phyloP scores from a whole-genome alignment of 352 stramenopile species.

The Thraustochytrium striatum region DNA sequence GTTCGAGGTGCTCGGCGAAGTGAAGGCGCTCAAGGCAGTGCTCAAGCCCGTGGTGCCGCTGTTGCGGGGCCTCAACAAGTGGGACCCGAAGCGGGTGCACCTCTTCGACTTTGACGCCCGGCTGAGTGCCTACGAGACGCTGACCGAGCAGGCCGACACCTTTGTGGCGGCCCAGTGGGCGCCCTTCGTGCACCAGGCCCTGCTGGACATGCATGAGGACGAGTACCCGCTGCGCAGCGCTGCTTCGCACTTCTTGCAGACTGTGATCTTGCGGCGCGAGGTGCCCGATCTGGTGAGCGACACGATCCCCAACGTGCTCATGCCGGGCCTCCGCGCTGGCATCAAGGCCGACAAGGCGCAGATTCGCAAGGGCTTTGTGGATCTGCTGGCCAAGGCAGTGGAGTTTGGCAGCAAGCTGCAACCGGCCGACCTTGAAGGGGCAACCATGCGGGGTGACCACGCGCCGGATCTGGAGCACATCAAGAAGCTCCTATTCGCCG shows the following conservation, averaged over 20 bases:
- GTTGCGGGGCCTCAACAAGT: background rate
- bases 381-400: background rate
- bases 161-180: background rate
- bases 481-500: background rate
- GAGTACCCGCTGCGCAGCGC: conserved; percentile 37
- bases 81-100: background rate
- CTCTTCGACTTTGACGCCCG: conserved; percentile 24
- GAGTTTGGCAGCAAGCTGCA: background rate
- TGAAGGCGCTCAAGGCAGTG: background rate
- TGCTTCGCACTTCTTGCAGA: conserved; percentile 5
- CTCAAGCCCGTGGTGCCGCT: background rate
- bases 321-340: background rate
- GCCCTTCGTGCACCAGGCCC: conserved; percentile 8
- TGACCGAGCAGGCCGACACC: background rate
- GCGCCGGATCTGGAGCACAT: background rate
- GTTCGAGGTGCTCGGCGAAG: background rate
- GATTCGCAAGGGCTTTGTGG: conserved; percentile 4
- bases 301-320: background rate
- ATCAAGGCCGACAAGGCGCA: background rate
- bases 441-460: background rate
- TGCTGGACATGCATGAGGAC: conserved; percentile 23
- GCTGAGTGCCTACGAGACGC: conserved; percentile 19
- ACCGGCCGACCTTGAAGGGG: background rate
- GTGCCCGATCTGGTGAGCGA: background rate
- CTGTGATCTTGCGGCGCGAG: background rate